Evolutionary conservation across 2,329 filamentous ascomycete genomes (phyloP).

Genomic region (Curvularia spicifera): DNA sequence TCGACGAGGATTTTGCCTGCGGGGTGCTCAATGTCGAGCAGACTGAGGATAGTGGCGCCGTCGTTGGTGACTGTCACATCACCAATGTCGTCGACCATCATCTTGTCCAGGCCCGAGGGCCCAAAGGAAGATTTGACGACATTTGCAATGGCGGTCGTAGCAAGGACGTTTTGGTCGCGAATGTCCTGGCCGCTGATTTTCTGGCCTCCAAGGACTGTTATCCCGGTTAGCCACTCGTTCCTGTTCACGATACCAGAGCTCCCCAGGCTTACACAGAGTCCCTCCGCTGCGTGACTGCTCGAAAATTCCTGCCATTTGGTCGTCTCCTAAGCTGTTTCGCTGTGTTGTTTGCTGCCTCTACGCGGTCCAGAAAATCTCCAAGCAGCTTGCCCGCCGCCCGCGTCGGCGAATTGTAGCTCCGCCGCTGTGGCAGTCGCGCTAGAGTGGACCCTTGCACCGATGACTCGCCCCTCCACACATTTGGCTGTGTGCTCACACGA

Average conservation of each 20-base stretch:
- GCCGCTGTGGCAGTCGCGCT: conserved; percentile 21
- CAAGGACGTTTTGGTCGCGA: conserved; percentile 95
- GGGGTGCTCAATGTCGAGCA: conserved; percentile 96
- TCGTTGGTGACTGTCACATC: conserved; percentile 99
- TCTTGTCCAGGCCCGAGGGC: conserved; percentile 96
- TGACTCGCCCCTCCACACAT: conserved; percentile 42
- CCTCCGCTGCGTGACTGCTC: conserved; percentile 91
- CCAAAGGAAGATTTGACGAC: conserved; percentile 99
- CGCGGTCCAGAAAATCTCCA: conserved; percentile 38
- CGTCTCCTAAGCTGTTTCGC: conserved; percentile 36
- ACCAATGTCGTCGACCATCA: conserved; percentile 99
- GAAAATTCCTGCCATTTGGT: conserved; percentile 89
- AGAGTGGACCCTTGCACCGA: conserved; percentile 29
- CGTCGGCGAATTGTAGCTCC: conserved; percentile 35
- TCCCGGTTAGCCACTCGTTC: conserved; percentile 29
- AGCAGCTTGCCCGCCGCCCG: conserved; percentile 21
- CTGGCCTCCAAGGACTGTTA: conserved; percentile 82
- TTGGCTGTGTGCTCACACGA: conserved; percentile 34
- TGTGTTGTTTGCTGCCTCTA: conserved; percentile 39
- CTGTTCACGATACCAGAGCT: conserved; percentile 1
- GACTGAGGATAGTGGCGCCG: conserved; percentile 91
- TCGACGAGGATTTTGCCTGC: conserved; percentile 98
- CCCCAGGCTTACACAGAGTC: conserved; percentile 74
- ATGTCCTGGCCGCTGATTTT: conserved; percentile 98
- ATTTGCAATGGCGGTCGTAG: conserved; percentile 97